Base-by-base conservation (phyloP, 495 filamentous ascomycete species). In the Rhypophila decipiens region DNA sequence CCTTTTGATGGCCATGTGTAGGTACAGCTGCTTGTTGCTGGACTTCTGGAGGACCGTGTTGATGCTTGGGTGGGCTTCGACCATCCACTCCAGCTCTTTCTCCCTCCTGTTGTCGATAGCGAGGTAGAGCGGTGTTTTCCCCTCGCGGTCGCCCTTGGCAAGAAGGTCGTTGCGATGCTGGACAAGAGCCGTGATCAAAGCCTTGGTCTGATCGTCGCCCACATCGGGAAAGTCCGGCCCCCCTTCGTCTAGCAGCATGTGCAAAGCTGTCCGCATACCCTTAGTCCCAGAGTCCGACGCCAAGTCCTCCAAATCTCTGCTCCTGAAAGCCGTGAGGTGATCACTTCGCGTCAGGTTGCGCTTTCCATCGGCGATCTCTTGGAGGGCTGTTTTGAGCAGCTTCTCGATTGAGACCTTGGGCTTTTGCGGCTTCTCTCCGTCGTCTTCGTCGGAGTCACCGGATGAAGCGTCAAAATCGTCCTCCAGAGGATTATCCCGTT, bases 1-100 rank as follows among this genome's bases (percentile, higher is more conserved):
- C n/a, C 55, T 53, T n/a, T 46, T 46, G 36, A 64, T 57, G n/a
- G 52, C 60, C 15, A 51, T 20, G 43, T 64, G 58, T 5, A 64
- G 50, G 23, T 56, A 57, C 13, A 60, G 63, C 20, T 50, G 29
- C 41, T 42, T 44, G 50, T 52, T 24, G 35, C 41, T 55, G n/a
- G 55, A 18, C 19, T 58, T 60, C 11, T 21, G 42, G 29, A 65
- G 53, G 22, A 65, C 46, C 19, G 31, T 34, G 37, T 58, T 50
- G 39, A 65, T 56, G 10, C 56, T 39, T 15, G 40, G 29, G 33
- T 62, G 51, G 5, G 53, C 51, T 31, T 65, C 40, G 22, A 57
- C 60, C 59, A 65, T 65, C 47, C 52, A 43, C 17, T 44, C 46
- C n/a, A 58, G 57, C 37, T 59, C 27, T 21, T 46, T 52, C 13